These are phyloP conservation scores for Candida pseudofarinosa DNA, from an alignment of 805 yeast genomes.

Conservation along the genomic window DNA sequence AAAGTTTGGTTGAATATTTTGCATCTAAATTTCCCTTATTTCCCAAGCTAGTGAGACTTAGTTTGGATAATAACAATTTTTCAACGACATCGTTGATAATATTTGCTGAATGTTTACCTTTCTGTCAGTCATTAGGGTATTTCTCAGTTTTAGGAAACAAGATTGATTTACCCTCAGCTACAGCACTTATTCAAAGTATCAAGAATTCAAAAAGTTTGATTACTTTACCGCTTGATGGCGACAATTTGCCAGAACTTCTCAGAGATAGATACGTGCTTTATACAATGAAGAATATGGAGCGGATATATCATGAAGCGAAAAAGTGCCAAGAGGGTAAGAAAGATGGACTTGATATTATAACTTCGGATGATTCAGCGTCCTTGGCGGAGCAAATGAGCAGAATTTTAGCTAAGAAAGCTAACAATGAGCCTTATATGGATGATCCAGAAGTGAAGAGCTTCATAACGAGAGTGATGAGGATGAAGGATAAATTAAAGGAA, in stretches of 20 bases:
- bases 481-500: slow-evolving; percentile 26
- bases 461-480: slow-evolving; percentile 21
- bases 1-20: slow-evolving; percentile 42
- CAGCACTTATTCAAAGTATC: slow-evolving; percentile 67
- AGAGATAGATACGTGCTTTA: slow-evolving; percentile 73
- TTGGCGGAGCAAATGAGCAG: slow-evolving; percentile 27
- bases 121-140: slow-evolving; percentile 62
- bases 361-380: slow-evolving; percentile 7
- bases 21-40: slow-evolving; percentile 66
- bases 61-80: slow-evolving; percentile 66
- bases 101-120: slow-evolving; percentile 65
- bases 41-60: slow-evolving; percentile 59
- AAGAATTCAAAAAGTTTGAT: slow-evolving; percentile 61
- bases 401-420: slow-evolving; percentile 30
- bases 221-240: slow-evolving; percentile 64
- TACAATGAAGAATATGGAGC: slow-evolving; percentile 79
- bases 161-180: slow-evolving; percentile 55
- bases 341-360: neutral
- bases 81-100: slow-evolving; percentile 51
- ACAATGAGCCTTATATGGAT: slow-evolving; percentile 27
- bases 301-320: slow-evolving; percentile 34
- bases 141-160: slow-evolving; percentile 66
- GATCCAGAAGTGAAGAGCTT: slow-evolving; percentile 29
- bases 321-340: neutral
- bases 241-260: slow-evolving; percentile 54